Evolutionary conservation across 345 rosid genomes (phyloP), one percentile per base, ranked within the genome.

Genomic region (Noccaea bulbosa): DNA sequence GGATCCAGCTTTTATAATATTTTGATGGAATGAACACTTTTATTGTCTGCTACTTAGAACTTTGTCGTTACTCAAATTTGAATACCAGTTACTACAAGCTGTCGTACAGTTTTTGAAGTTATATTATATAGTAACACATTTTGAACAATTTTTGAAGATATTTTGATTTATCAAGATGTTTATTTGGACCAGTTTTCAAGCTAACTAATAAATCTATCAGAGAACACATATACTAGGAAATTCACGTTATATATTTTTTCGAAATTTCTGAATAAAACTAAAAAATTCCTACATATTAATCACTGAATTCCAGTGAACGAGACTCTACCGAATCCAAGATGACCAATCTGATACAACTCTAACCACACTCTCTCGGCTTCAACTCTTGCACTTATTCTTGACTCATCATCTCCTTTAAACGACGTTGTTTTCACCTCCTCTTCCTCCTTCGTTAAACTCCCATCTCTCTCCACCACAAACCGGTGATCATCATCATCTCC

Each of bases 251-350:
- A 73, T 15, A 14, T 43, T 33, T 38, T 22, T 56, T 8, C 14
- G 41, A 54, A 33, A 8, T 34, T 34, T 38, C 12, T 4, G 17
- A 41, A 67, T 9, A 35, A 24, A 49, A 32, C 43, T 57, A 52
- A 49, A 39, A 39, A 65, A 53, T 3, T 14, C 46, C 50, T 67
- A 67, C 8, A 53, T 8, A 10, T n/a, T 7, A 16, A 39, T 69
- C 74, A 75, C 56, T 76, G 79, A 12, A 70, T 76, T 30, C 83
- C 91, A 44, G 84, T 79, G 67, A 85, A 91, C 20, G 96, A 91
- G 64, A 91, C 91, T 78, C 98, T 83, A 30, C 99, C 98, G 70
- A 94, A 91, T 68, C 93, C 90, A 83, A 89, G 74, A 81, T 91
- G 93, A 11, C 91, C 98, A 78, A 85, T 72, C 64, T 87, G 84